These are phyloP conservation scores for Ehretia macrophylla DNA, from an alignment of 257 asterid species.

Conservation along the genomic window DNA sequence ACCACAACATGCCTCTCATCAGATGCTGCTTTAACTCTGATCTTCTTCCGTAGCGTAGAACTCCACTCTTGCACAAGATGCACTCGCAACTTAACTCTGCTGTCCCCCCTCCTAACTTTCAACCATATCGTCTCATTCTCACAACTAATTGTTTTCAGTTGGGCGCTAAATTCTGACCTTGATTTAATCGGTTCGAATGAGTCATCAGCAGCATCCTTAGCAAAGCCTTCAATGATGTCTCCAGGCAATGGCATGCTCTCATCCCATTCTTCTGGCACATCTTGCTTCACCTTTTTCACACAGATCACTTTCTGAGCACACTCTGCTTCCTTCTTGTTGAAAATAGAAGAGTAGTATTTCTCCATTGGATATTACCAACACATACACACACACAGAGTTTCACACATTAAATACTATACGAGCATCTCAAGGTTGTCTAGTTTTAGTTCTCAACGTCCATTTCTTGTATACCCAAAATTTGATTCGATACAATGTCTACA, in stretches of 20 bases:
- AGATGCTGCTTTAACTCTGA: conserved; percentile 40
- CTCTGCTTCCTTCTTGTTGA: conserved; percentile 14
- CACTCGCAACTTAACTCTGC: conserved; percentile 28
- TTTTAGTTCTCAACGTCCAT: conserved; percentile 30
- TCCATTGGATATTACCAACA: neutral
- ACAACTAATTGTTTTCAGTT: conserved; percentile 30
- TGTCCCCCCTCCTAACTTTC: conserved; percentile 48
- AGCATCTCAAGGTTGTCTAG: conserved; percentile 27
- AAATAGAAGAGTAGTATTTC: conserved; percentile 8
- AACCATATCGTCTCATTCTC: conserved; percentile 32
- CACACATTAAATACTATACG: conserved; percentile 4
- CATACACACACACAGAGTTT: too few relatives aligned
- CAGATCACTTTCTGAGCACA: conserved; percentile 29
- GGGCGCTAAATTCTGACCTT: conserved; percentile 27
- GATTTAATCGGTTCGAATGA: conserved; percentile 34
- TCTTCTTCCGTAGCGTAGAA: conserved; percentile 33
- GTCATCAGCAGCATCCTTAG: conserved; percentile 21
- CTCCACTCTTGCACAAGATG: conserved; percentile 29
- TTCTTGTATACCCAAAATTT: too few relatives aligned
- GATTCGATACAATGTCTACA: neutral
- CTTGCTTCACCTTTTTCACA: conserved; percentile 44
- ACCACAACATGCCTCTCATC: conserved; percentile 50
- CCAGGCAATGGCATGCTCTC: conserved; percentile 51
- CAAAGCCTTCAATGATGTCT: conserved; percentile 48
- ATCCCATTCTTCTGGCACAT: conserved; percentile 39